Conservation (phyloP, 257 asterid genomes). For the Solanum medicagineum region DNA sequence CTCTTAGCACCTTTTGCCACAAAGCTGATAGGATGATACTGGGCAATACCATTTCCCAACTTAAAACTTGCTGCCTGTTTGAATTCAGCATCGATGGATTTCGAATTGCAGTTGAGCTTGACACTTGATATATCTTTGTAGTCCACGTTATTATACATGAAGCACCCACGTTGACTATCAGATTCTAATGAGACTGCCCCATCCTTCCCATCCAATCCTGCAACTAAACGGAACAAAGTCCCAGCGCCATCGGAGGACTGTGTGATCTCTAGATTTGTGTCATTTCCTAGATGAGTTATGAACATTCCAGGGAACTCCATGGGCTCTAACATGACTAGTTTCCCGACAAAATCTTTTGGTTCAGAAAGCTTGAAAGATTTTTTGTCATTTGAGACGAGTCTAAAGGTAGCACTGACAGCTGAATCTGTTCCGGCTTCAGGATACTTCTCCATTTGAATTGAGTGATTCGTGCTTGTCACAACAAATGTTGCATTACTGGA, state of each 20-base stretch:
- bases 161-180: slow-evolving; percentile 27
- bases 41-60: slow-evolving; percentile 32
- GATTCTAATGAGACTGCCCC: slow-evolving; percentile 41
- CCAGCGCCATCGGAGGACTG: slow-evolving; percentile 4
- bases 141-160: slow-evolving; percentile 17
- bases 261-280: slow-evolving; percentile 18
- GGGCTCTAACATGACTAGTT: slow-evolving; percentile 50
- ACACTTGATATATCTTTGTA: slow-evolving; percentile 8
- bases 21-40: slow-evolving; percentile 76
- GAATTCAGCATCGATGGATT: slow-evolving; percentile 22
- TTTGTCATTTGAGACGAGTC: slow-evolving; percentile 25
- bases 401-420: slow-evolving; percentile 44
- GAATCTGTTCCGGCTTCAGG: slow-evolving; percentile 55
- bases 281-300: slow-evolving; percentile 38
- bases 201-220: slow-evolving; percentile 27
- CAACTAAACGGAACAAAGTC: slow-evolving; percentile 22
- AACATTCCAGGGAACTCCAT: slow-evolving; percentile 51
- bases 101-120: slow-evolving; percentile 30
- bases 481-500: slow-evolving; percentile 14
- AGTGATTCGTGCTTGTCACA: slow-evolving; percentile 24
- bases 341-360: slow-evolving; percentile 22
- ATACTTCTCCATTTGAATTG: slow-evolving; percentile 27
- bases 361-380: neutral
- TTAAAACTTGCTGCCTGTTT: slow-evolving; percentile 42
- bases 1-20: slow-evolving; percentile 54